Percentiles rank a stretch among this genome's conserved stretches.
Conservation (phyloP, 2,329 filamentous ascomycete genomes). For the Alternaria viburni region DNA sequence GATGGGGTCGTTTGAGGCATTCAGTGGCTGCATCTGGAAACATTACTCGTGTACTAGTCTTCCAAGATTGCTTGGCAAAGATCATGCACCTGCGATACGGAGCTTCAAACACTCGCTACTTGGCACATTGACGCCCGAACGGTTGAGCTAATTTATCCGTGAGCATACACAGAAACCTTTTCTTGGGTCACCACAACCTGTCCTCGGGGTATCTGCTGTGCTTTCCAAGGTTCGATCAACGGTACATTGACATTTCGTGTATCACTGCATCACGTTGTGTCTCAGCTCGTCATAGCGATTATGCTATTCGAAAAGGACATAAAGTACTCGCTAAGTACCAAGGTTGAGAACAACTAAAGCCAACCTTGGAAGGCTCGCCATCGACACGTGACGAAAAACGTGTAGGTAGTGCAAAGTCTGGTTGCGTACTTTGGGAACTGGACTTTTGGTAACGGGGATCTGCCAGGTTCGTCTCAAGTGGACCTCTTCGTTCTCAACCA, state of each 20-base stretch:
- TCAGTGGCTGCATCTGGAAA: not conserved
- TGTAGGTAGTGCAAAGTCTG: not conserved
- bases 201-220: not conserved
- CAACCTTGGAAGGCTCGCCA: not conserved
- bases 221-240: not conserved
- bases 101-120: conserved; percentile 9
- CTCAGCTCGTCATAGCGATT: not conserved
- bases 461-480: not conserved
- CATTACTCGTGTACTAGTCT: not conserved
- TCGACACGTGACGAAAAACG: not conserved
- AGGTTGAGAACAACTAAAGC: not conserved
- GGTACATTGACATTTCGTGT: not conserved
- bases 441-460: not conserved
- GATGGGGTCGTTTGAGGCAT: not conserved
- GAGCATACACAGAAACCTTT: not conserved
- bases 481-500: not conserved
- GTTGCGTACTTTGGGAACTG: not conserved
- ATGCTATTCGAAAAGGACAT: not conserved
- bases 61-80: not conserved
- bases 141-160: not conserved
- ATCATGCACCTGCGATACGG: conserved; percentile 1
- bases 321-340: not conserved
- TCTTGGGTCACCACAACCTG: not conserved
- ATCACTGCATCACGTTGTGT: not conserved
- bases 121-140: not conserved